phyloP scores from a whole-genome alignment of 73 alveolate genomes.

The Paramecium biaurelia region DNA sequence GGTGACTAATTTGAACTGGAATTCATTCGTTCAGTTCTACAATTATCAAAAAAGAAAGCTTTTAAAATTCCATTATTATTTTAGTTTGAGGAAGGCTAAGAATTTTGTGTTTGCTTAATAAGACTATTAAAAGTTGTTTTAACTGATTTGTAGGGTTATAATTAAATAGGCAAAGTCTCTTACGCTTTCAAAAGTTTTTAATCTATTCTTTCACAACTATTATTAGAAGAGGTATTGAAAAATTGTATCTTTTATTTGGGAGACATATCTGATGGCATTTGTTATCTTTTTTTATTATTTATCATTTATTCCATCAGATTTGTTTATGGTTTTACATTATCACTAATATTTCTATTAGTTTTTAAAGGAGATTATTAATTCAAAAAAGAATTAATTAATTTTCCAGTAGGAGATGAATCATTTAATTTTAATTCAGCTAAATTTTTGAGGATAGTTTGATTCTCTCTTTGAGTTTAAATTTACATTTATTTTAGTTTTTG shows the following conservation, averaged over 20 bases:
- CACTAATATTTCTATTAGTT: slow-evolving; percentile 38
- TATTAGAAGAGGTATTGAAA: background rate
- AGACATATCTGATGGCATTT: slow-evolving; percentile 32
- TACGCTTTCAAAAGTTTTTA: background rate
- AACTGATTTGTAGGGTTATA: slow-evolving; percentile 32
- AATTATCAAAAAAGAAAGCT: slow-evolving; percentile 27
- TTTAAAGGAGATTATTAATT: slow-evolving; percentile 29
- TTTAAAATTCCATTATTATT: background rate
- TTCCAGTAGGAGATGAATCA: slow-evolving; percentile 44
- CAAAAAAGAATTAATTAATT: background rate
- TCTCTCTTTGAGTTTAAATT: slow-evolving; percentile 31
- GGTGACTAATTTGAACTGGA: background rate
- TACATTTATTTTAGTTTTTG: background rate
- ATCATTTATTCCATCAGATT: slow-evolving; percentile 42
- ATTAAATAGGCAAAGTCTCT: background rate
- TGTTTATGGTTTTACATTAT: slow-evolving; percentile 30
- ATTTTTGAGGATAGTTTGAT: background rate
- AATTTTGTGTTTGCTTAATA: background rate
- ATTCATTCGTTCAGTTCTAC: background rate
- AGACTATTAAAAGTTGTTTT: background rate
- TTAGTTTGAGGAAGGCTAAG: background rate
- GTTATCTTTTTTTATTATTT: background rate
- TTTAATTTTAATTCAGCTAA: slow-evolving; percentile 2
- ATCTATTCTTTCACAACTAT: background rate
- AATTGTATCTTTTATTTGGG: background rate